Percentiles rank a stretch among this genome's conserved stretches.
phyloP scores from a whole-genome alignment of 345 rosid genomes.

The Brassica incana region DNA sequence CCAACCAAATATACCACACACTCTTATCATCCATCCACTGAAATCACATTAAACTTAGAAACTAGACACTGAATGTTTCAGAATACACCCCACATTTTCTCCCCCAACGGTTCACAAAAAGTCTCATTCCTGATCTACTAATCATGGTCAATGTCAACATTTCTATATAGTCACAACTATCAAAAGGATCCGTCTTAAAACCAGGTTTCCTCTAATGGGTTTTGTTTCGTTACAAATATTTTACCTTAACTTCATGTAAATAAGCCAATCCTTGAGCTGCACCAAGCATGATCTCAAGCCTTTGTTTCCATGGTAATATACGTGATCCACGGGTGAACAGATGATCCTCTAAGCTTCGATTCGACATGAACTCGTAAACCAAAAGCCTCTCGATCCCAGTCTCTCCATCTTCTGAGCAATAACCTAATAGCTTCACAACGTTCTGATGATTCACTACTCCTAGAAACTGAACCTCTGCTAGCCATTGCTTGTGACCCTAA shows the following conservation, averaged over 20 bases:
- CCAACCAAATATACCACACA: background rate
- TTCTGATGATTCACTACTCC: conserved; percentile 78
- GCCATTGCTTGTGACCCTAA: conserved; percentile 96
- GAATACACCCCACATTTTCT: no score
- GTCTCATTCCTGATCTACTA: conserved; percentile 2
- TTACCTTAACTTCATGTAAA: conserved; percentile 84
- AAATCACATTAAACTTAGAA: background rate
- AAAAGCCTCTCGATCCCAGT: conserved; percentile 76
- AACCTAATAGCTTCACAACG: conserved; percentile 86
- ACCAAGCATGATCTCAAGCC: conserved; percentile 67
- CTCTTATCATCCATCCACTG: background rate
- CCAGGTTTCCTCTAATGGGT: background rate
- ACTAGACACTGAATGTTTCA: background rate
- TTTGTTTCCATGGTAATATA: conserved; percentile 65
- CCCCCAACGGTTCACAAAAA: background rate
- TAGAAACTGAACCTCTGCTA: conserved; percentile 85
- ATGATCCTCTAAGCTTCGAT: conserved; percentile 85
- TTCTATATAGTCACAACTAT: background rate
- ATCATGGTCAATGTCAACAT: background rate
- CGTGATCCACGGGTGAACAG: conserved; percentile 59
- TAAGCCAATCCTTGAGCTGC: conserved; percentile 86
- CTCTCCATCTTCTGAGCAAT: conserved; percentile 70
- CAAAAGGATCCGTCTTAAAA: background rate
- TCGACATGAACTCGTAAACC: conserved; percentile 78
- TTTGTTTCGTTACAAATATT: background rate